Percentiles rank a stretch among this genome's conserved stretches.
Evolutionary conservation across 495 filamentous ascomycete genomes (phyloP).

Genomic region (Neurospora discreta): DNA sequence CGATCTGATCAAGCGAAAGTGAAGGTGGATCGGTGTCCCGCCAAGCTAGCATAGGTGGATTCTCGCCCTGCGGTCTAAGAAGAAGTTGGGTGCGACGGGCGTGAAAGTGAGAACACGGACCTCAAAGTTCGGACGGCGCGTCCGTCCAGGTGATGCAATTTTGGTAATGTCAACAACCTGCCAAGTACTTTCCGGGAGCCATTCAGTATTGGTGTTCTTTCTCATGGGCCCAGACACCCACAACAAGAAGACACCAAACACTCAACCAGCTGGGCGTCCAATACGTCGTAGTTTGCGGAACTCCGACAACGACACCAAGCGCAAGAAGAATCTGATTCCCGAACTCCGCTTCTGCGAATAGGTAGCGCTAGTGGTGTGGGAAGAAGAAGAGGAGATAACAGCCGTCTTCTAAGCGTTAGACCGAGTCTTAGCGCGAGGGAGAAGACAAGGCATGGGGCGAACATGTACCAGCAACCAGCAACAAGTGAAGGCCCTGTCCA

Average conservation of each 20-base stretch:
- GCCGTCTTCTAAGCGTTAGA: constrained; percentile 75
- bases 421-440: constrained; percentile 77
- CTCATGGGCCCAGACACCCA: constrained; percentile 51
- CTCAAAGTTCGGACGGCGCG: neutral
- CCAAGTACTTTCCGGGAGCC: neutral
- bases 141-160: neutral
- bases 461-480: neutral
- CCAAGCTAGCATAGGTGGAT: neutral
- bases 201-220: neutral
- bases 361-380: constrained; percentile 21
- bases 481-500: neutral
- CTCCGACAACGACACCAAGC: constrained; percentile 39
- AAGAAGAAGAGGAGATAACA: constrained; percentile 77
- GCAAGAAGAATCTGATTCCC: constrained; percentile 84
- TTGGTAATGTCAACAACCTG: neutral
- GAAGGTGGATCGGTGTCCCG: neutral
- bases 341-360: constrained; percentile 86
- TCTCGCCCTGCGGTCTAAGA: neutral
- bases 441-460: neutral
- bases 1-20: neutral
- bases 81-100: too few species aligned
- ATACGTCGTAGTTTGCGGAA: constrained; percentile 79
- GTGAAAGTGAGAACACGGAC: neutral
- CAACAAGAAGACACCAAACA: constrained; percentile 88
- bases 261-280: constrained; percentile 98